These are phyloP conservation scores for Fusarium sp. DNA, from an alignment of 2,329 filamentous ascomycete genomes.

Conservation along the genomic window DNA sequence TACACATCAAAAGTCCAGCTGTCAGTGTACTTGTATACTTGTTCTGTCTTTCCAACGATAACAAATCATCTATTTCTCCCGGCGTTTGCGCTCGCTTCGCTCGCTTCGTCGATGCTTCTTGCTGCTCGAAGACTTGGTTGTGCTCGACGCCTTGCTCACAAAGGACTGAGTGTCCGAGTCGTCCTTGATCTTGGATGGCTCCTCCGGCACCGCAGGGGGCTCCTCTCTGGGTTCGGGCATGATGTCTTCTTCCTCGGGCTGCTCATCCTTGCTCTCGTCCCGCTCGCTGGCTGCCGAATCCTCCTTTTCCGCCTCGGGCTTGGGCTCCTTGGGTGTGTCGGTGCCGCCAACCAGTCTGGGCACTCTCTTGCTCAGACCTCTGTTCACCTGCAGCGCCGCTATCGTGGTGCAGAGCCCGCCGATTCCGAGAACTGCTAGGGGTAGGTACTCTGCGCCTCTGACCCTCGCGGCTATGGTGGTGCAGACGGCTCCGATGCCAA, in stretches of 20 bases:
- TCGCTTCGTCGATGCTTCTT: slow-evolving; percentile 39
- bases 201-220: slow-evolving; percentile 3
- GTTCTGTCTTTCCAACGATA: slow-evolving; percentile 32
- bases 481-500: slow-evolving; percentile 12
- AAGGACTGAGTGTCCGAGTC: slow-evolving; percentile 21
- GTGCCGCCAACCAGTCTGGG: slow-evolving; percentile 30
- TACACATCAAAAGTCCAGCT: slow-evolving; percentile 35
- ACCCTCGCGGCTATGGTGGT: slow-evolving; percentile 20
- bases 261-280: slow-evolving; percentile 26
- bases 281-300: slow-evolving; percentile 31
- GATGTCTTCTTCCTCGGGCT: slow-evolving; percentile 17
- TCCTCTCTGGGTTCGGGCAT: slow-evolving; percentile 1
- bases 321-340: slow-evolving; percentile 30
- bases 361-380: slow-evolving; percentile 24
- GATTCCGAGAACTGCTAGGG: slow-evolving; percentile 29
- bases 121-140: slow-evolving; percentile 28
- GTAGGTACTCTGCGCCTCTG: slow-evolving; percentile 28
- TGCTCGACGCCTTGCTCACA: slow-evolving; percentile 24
- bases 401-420: slow-evolving; percentile 31
- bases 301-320: slow-evolving; percentile 24
- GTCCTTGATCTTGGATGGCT: slow-evolving; percentile 20
- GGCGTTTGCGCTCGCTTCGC: slow-evolving; percentile 37
- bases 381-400: slow-evolving; percentile 28
- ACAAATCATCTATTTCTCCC: slow-evolving; percentile 24
- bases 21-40: slow-evolving; percentile 31